Base-by-base conservation (phyloP, 2,329 filamentous ascomycete genomes). In the Claviceps fusiformis region DNA sequence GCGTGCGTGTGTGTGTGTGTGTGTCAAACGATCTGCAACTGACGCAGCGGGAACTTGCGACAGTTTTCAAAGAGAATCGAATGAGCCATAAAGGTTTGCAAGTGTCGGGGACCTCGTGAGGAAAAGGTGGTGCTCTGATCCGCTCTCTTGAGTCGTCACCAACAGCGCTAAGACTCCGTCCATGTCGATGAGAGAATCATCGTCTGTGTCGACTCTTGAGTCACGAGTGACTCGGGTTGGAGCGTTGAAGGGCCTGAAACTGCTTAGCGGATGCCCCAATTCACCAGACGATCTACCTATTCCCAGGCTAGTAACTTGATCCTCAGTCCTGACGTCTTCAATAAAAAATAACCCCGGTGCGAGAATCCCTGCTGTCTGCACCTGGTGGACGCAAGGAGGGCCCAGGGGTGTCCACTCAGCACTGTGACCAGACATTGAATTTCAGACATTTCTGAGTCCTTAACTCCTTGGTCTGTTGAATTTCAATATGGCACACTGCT, bases 401-500 rank as follows among this genome's bases (percentile, higher is more conserved):
- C 19, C 24, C 24, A 24, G 24, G 24, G 24, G 24, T 24, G 24
- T 24, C 24, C 24, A 24, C 24, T 24, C 24, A 24, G 24, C 24
- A 24, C 24, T 44, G 29, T 46, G 43, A 19, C 31, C 35, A 19
- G 35, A 24, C 35, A 41, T 48, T 45, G 39, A 11, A 29, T 53
- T 39, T 50, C 13, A 19, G 29, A 24, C 24, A 24, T 24, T 24
- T 24, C 24, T 24, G 24, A 24, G 24, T 24, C 24, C 24, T 24
- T 24, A 10, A 37, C 31, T 50, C 31, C 48, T 15, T 19, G 24
- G 11, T 33, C 19, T 24, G 50, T 33, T 39, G 53, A 49, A 54
- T 13, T 35, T 45, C 24, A 50, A 50, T 44, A 46, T 54, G 53
- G 46, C 53, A 47, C 53, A 39, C 27, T 52, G 27, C n/a, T n/a